Evolutionary conservation across 306 rosid species (phyloP), one percentile per base, ranked within the genome.

Genomic region (Glycyrrhiza uralensis): DNA sequence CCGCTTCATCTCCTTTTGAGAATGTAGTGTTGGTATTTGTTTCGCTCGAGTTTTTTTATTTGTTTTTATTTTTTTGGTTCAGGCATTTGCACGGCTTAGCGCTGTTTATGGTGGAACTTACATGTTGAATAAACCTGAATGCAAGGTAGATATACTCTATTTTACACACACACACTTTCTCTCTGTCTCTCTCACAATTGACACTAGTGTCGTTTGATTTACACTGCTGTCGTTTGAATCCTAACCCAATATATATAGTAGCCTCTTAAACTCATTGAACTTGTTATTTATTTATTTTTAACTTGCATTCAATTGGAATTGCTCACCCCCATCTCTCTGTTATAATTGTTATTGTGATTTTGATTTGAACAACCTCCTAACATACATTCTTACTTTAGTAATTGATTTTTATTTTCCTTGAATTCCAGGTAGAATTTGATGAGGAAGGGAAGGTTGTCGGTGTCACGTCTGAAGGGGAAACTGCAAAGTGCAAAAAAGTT

Each of bases 31-130:
- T 45, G 46, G 28, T 28, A 49, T 10, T 51, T 59, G 14, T 79
- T 76, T 24, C 35, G 47, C 68, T 41, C 51, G 15, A 12, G 71
- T 8, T 76, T 65, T 13, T 3, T 33, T 33, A 42, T 24, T 35
- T 42, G n/a, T 2, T 39, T 39, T 42, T 63, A 8, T 55, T 63
- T 67, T 20, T 19, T 51, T 67, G 32, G 6, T 52, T 44, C 75
- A 94, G 98, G 98, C 87, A 76, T 94, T 94, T 91, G 98, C 98
- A 39, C 88, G 98, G 56, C 97, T 93, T 38, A 93, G 98, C 80
- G 98, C 98, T 54, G 98, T 93, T 64, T 93, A 93, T 76, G 98
- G 98, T 75, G 98, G 98, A 64, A 94, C 98, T 56, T 91, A 89
- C 76, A 94, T 94, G 98, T 84, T 94, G 82, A 94, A 91, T 54